These are phyloP conservation scores for Thalia dealbata DNA, from an alignment of 176 grass and related monocot species.

Conservation along the genomic window DNA sequence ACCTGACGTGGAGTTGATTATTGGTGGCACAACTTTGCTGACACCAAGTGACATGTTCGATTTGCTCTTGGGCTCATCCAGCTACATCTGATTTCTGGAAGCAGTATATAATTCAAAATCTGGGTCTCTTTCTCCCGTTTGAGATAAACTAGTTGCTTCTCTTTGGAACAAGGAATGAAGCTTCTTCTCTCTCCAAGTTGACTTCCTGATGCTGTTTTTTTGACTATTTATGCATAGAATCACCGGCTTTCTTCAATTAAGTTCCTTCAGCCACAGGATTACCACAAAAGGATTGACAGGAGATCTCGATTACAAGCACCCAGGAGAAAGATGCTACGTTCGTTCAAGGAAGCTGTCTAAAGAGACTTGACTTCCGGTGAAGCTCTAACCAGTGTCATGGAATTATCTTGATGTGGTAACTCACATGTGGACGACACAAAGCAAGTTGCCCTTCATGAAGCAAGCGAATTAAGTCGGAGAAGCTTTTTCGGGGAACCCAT, in stretches of 20 bases:
- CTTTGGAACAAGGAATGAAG: background rate
- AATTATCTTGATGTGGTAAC: background rate
- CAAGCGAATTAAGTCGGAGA: background rate
- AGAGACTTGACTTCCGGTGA: background rate
- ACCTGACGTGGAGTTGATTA: conserved; percentile 67
- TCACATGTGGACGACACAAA: background rate
- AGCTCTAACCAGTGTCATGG: background rate
- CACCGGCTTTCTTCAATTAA: background rate
- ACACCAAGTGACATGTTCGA: conserved; percentile 88
- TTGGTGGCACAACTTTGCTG: conserved; percentile 82
- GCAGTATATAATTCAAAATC: background rate
- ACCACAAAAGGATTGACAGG: background rate
- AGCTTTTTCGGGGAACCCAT: background rate
- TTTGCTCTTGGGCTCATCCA: conserved; percentile 50
- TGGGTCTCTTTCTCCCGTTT: background rate
- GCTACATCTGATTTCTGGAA: conserved; percentile 1
- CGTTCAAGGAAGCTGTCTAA: background rate
- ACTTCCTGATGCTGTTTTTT: background rate
- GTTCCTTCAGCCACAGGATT: background rate
- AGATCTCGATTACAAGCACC: background rate
- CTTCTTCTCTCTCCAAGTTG: background rate
- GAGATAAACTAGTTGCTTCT: background rate
- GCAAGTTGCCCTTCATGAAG: background rate
- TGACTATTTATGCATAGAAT: background rate
- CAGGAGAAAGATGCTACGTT: background rate